Evolutionary conservation across 192 early-diverging fungal genomes (phyloP), one percentile per base, ranked within the genome.

Genomic region (Coemansia sp.): DNA sequence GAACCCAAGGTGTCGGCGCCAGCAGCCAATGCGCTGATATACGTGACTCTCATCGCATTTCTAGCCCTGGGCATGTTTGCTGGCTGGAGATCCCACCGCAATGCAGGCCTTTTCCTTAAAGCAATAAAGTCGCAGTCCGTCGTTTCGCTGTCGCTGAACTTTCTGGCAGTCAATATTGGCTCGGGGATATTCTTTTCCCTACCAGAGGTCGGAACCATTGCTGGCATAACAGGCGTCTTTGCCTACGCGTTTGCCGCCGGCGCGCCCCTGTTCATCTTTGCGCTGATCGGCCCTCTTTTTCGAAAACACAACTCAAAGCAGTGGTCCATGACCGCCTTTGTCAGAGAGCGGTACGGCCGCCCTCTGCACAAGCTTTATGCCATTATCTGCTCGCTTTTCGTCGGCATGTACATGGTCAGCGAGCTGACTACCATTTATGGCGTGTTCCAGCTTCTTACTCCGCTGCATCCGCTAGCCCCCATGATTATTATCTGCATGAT

Each of bases 391-490:
- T 83, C 87, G 28, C 66, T 89, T 34, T 82, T 86, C 60, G 85
- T 87, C 69, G 83, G 71, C 7, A 82, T 89, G 64, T 87, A 73
- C 61, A 71, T 87, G 57, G 82, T 82, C 54, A 85, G 85, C 32
- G 88, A 89, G 74, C 81, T 88, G 55, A 86, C 87, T 19, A 84
- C 86, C 8, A 84, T 89, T 30, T 81, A 80, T 63, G 75, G 84
- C 52, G 66, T 87, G 36, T 76, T 87, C 56, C 63, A 71, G 52
- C 69, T 77, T 14, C 71, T 87, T 57, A 81, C 85, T 52, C 85
- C 85, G 3, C 66, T 83, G 13, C 54, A 85, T 2, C 82, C 84
- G 60, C 76, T 85, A 8, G 78, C 71, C 20, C 85, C 84, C 8
- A 75, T 88, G 60, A 72, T 86, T 30, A 60, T 83, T 16, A 82